These are phyloP conservation scores for Rhodotorula sp. DNA, from an alignment of 1,284 basidiomycete genomes.

Conservation along the genomic window DNA sequence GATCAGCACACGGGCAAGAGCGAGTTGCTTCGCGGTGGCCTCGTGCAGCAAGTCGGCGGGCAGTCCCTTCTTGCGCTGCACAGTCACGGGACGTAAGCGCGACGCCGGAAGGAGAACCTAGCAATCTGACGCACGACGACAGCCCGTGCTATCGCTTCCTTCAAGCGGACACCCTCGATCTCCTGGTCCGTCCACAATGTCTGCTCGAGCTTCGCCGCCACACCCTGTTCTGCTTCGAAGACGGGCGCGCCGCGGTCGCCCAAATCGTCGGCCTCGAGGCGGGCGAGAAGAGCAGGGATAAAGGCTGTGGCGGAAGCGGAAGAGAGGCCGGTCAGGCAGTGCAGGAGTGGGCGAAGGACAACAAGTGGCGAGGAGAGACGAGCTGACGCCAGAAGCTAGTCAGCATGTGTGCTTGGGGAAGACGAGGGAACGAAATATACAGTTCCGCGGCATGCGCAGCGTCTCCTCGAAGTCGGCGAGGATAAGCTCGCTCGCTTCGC, in stretches of 20 bases:
- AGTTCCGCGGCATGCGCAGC: neutral
- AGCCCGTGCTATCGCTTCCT: slow-evolving; percentile 12
- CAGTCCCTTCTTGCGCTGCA: neutral
- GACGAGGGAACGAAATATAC: neutral
- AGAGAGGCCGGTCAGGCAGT: neutral
- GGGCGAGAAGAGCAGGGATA: neutral
- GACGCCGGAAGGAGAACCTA: neutral
- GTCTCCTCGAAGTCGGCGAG: neutral
- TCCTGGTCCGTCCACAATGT: neutral
- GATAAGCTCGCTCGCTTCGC: neutral
- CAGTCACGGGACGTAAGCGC: neutral
- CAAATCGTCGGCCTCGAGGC: neutral
- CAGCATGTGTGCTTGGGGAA: neutral
- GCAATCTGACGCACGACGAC: neutral
- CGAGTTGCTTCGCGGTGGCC: neutral
- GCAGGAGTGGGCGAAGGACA: slow-evolving; percentile 6
- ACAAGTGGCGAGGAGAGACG: slow-evolving; percentile 3
- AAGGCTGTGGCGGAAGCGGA: neutral
- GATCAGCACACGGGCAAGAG: neutral
- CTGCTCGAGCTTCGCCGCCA: neutral
- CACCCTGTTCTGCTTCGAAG: neutral
- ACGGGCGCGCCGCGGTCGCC: neutral
- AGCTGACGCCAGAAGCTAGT: neutral
- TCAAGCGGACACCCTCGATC: slow-evolving; percentile 1
- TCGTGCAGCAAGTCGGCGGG: neutral